A percentile compares a stretch with the other conserved stretches of the same genome.
phyloP scores from a whole-genome alignment of 768 basidiomycete genomes.

The Termitomyces sp. region DNA sequence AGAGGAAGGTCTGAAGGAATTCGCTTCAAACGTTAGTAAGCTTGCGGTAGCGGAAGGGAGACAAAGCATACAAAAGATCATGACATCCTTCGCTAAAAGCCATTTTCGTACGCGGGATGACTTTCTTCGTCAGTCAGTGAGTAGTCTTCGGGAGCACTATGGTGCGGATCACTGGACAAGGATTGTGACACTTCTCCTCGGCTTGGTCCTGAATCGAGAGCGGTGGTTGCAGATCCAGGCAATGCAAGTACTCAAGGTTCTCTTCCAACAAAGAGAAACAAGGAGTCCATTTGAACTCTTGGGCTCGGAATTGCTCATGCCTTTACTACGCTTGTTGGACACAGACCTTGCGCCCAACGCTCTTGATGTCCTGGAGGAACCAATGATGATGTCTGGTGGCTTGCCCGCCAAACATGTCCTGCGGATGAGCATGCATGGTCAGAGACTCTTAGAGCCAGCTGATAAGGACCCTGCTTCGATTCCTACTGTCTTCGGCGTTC shows the following conservation, averaged over 20 bases:
- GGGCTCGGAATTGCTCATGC: slow-evolving; percentile 87
- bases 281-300: slow-evolving; percentile 66
- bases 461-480: slow-evolving; percentile 43
- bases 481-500: slow-evolving; percentile 76
- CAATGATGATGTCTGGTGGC: slow-evolving; percentile 72
- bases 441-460: slow-evolving; percentile 28
- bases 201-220: slow-evolving; percentile 78
- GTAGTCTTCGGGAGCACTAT: slow-evolving; percentile 83
- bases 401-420: slow-evolving; percentile 82
- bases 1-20: slow-evolving; percentile 56
- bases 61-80: slow-evolving; percentile 79
- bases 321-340: slow-evolving; percentile 81
- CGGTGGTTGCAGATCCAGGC: slow-evolving; percentile 77
- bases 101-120: slow-evolving; percentile 92
- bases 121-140: slow-evolving; percentile 85
- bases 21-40: slow-evolving; percentile 66
- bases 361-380: slow-evolving; percentile 91
- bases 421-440: slow-evolving; percentile 82
- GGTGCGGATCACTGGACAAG: slow-evolving; percentile 71
- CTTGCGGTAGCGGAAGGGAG: slow-evolving; percentile 72
- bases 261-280: slow-evolving; percentile 83
- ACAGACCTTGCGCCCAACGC: slow-evolving; percentile 82
- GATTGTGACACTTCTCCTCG: slow-evolving; percentile 79
- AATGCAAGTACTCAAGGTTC: slow-evolving; percentile 83
- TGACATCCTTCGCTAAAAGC: slow-evolving; percentile 82